Evolutionary conservation across 1,284 basidiomycete species (phyloP).

Genomic region (Meripilus lineatus): DNA sequence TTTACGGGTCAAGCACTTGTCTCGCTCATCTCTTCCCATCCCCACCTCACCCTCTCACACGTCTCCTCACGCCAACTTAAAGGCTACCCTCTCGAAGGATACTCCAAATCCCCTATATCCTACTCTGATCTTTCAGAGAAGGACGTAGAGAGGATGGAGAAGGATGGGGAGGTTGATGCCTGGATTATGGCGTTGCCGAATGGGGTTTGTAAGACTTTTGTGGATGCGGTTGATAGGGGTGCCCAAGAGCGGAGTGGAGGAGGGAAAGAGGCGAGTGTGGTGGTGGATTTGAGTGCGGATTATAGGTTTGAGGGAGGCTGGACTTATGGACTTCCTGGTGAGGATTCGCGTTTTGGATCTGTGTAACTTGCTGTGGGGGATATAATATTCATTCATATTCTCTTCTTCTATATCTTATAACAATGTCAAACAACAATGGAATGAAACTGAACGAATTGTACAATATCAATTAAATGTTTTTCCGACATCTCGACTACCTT

Average conservation of each 20-base stretch:
- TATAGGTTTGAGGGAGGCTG: constrained; percentile 93
- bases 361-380: no score
- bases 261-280: constrained; percentile 64
- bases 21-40: constrained; percentile 80
- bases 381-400: no score
- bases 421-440: no score
- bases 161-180: constrained; percentile 84
- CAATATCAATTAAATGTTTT: constrained; percentile 22
- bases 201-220: constrained; percentile 95
- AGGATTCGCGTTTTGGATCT: constrained; percentile 44
- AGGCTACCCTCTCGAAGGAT: constrained; percentile 76
- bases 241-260: constrained; percentile 48
- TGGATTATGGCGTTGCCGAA: constrained; percentile 99
- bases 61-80: constrained; percentile 96
- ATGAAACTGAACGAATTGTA: no score
- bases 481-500: constrained; percentile 13
- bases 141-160: constrained; percentile 86
- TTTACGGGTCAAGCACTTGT: constrained; percentile 95
- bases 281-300: constrained; percentile 94
- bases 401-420: no score
- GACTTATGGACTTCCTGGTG: constrained; percentile 99
- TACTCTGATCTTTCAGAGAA: constrained; percentile 77
- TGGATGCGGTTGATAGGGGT: constrained; percentile 86
- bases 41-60: constrained; percentile 84
- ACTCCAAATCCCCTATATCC: constrained; percentile 72